Evolutionary conservation across 805 yeast species (phyloP).

Genomic region (Ogataea glucozyma): DNA sequence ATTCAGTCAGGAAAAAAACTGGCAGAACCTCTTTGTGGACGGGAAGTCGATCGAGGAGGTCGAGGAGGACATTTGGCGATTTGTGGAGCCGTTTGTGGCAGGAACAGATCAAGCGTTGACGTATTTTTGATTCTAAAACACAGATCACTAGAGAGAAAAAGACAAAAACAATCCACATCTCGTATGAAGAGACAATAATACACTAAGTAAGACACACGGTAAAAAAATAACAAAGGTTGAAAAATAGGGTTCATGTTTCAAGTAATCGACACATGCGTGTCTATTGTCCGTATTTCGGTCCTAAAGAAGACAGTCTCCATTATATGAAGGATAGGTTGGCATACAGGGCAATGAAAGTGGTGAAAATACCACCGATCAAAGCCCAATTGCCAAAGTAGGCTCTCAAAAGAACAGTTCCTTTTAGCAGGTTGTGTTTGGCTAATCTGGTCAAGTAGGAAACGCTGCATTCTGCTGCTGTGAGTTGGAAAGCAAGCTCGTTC

Average conservation of each 20-base stretch:
- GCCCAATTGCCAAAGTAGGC: conserved; percentile 50
- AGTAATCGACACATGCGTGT: too few relatives aligned
- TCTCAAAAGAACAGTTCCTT: conserved; percentile 41
- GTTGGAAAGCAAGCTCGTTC: conserved; percentile 34
- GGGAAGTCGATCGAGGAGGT: conserved; percentile 59
- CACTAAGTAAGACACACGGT: conserved; percentile 11
- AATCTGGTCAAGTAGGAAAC: conserved; percentile 22
- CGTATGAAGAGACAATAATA: conserved; percentile 8
- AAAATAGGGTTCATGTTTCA: too few relatives aligned
- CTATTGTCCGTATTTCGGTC: too few relatives aligned
- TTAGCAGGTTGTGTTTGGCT: conserved; percentile 25
- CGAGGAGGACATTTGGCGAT: conserved; percentile 43
- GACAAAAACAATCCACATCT: conserved; percentile 2
- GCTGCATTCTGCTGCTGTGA: conserved; percentile 33
- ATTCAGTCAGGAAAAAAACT: conserved; percentile 34
- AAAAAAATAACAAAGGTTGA: not conserved
- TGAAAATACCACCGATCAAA: conserved; percentile 46
- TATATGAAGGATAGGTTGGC: conserved; percentile 39
- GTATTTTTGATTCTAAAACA: conserved; percentile 12
- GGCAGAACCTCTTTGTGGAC: conserved; percentile 61
- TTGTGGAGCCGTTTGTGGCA: conserved; percentile 20
- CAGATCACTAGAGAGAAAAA: not conserved
- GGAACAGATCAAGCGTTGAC: conserved; percentile 19
- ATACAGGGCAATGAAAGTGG: conserved; percentile 49
- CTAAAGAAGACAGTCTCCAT: too few relatives aligned